Evolutionary conservation across 164 flowering plant species (phyloP).

Genomic region (Vitis cinerea): DNA sequence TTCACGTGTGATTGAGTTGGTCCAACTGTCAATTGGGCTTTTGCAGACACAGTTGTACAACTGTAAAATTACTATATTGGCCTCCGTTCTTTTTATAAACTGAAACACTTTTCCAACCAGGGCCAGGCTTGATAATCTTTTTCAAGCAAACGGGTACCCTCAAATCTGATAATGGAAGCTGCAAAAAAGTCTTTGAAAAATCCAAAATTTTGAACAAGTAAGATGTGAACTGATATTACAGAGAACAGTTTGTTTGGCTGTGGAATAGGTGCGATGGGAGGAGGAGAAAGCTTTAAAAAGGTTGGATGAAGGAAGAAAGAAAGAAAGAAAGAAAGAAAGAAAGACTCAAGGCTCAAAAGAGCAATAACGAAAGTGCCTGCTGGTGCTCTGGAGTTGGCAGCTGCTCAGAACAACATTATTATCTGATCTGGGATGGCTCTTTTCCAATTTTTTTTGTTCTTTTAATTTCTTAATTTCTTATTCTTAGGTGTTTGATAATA

Average conservation of each 20-base stretch:
- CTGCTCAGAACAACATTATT: slow-evolving; percentile 42
- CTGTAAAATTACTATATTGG: too few relatives aligned
- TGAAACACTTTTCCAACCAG: too few relatives aligned
- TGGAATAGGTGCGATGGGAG: slow-evolving; percentile 52
- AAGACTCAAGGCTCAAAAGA: too few relatives aligned
- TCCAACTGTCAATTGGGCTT: slow-evolving; percentile 15
- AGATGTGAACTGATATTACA: slow-evolving; percentile 34
- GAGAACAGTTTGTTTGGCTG: slow-evolving; percentile 68
- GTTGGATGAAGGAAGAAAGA: slow-evolving; percentile 11
- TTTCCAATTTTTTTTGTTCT: slow-evolving; percentile 11
- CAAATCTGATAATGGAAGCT: too few relatives aligned
- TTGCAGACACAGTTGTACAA: background rate
- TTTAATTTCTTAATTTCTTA: slow-evolving; percentile 6
- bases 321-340: background rate
- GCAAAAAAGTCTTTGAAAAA: too few relatives aligned
- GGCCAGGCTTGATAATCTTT: too few relatives aligned
- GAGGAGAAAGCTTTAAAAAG: slow-evolving; percentile 29
- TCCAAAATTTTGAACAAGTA: too few relatives aligned
- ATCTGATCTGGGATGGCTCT: slow-evolving; percentile 34
- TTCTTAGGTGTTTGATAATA: slow-evolving; percentile 26
- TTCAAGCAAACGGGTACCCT: too few relatives aligned
- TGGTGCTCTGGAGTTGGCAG: slow-evolving; percentile 10
- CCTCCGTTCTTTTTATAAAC: too few relatives aligned
- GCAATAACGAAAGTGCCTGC: slow-evolving; percentile 11
- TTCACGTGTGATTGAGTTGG: slow-evolving; percentile 12